These are phyloP conservation scores for Cryptosporidium sp. DNA, from an alignment of 169 alveolate genomes.

Conservation along the genomic window DNA sequence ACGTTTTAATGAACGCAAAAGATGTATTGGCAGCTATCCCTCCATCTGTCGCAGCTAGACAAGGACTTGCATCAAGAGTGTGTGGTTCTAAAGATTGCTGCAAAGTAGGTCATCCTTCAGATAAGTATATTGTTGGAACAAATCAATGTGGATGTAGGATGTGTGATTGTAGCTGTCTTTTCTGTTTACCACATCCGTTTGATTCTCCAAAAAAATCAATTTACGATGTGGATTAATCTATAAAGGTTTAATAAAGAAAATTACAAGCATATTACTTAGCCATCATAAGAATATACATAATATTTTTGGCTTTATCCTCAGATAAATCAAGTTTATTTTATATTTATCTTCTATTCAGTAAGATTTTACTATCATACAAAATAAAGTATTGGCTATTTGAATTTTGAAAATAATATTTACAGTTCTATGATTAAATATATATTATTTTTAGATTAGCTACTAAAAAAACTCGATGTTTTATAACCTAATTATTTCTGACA, in stretches of 20 bases:
- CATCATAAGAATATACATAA: too few relatives aligned
- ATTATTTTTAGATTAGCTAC: too few relatives aligned
- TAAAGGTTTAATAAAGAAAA: neutral
- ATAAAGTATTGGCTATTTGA: neutral
- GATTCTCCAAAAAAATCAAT: neutral
- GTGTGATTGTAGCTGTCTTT: conserved; percentile 20
- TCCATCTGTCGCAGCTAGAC: conserved; percentile 1
- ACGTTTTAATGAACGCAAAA: neutral
- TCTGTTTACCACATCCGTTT: neutral
- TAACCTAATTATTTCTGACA: neutral
- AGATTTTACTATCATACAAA: too few relatives aligned
- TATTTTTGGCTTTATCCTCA: neutral
- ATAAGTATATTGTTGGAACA: neutral
- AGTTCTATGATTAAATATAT: too few relatives aligned
- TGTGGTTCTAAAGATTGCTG: conserved; percentile 10
- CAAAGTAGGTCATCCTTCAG: neutral
- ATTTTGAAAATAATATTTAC: too few relatives aligned
- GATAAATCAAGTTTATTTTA: too few relatives aligned
- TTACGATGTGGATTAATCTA: conserved; percentile 10
- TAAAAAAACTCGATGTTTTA: neutral
- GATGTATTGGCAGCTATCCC: neutral
- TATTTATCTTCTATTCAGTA: too few relatives aligned
- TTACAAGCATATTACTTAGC: neutral
- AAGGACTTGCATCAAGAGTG: conserved; percentile 14
- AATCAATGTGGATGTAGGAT: neutral